phyloP scores from a whole-genome alignment of 202 grass and related monocot genomes.

The Elaeis oleifera region DNA sequence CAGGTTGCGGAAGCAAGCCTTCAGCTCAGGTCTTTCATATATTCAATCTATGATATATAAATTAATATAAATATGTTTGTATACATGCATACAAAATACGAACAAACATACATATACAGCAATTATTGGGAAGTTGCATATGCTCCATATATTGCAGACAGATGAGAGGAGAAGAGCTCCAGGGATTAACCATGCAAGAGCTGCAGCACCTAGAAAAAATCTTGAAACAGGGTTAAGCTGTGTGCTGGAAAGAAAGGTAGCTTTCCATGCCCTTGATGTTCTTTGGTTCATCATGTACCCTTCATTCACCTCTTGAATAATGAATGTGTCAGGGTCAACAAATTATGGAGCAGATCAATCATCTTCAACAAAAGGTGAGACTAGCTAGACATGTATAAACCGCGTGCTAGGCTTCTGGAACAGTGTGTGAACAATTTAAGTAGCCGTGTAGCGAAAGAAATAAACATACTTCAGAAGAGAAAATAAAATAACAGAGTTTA shows the following conservation, averaged over 20 bases:
- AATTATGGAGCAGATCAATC: conserved; percentile 40
- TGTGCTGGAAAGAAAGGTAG: conserved; percentile 61
- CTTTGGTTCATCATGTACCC: too few species aligned
- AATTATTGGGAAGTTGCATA: neutral
- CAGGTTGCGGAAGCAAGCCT: conserved; percentile 49
- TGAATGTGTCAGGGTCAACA: conserved; percentile 34
- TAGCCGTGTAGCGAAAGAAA: too few species aligned
- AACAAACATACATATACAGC: too few species aligned
- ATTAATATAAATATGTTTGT: too few species aligned
- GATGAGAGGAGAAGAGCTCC: conserved; percentile 78
- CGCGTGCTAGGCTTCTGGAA: too few species aligned
- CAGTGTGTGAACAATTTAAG: too few species aligned
- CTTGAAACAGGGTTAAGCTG: conserved; percentile 38
- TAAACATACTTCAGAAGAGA: too few species aligned
- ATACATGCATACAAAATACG: neutral
- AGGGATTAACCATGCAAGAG: conserved; percentile 46
- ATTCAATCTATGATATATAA: neutral
- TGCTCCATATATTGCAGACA: conserved; percentile 33
- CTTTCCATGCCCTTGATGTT: neutral
- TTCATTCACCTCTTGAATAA: too few species aligned
- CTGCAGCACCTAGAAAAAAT: conserved; percentile 53
- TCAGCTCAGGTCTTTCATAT: conserved; percentile 38
- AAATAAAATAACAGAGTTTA: too few species aligned
- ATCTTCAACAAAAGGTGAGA: conserved; percentile 46
- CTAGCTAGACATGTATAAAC: too few species aligned